phyloP scores from a whole-genome alignment of 176 grass and related monocot genomes.

The Aegilops longissima region DNA sequence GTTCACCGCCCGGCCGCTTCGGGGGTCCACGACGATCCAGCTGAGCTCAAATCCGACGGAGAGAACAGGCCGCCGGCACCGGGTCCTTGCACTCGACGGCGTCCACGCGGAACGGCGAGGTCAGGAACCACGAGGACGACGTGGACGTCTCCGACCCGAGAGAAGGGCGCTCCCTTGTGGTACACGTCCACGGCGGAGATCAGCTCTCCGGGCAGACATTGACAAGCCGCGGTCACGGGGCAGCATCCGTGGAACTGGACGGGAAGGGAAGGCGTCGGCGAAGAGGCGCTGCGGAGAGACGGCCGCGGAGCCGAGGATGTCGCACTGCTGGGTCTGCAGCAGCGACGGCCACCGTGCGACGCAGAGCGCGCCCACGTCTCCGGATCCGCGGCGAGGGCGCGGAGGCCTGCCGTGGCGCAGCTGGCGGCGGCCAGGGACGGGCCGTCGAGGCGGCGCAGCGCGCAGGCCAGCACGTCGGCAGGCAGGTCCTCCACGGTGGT shows the following conservation, averaged over 20 bases:
- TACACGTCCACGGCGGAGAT: conserved; percentile 57
- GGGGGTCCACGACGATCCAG: conserved; percentile 47
- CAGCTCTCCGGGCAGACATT: conserved; percentile 20
- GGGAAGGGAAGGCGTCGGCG: conserved; percentile 18
- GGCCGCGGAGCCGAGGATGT: conserved; percentile 24
- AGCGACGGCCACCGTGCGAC: background rate
- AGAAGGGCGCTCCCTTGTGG: conserved; percentile 28
- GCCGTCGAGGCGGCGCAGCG: background rate
- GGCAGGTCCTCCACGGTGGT: background rate
- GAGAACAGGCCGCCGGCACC: background rate
- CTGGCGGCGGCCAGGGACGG: background rate
- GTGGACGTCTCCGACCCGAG: conserved; percentile 39
- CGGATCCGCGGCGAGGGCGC: conserved; percentile 37
- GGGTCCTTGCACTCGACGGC: conserved; percentile 5
- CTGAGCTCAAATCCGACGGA: conserved; percentile 47
- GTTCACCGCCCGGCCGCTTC: background rate
- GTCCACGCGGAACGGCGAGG: conserved; percentile 58
- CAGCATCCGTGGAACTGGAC: background rate
- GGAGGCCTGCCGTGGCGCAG: conserved; percentile 41
- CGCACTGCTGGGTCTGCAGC: conserved; percentile 14
- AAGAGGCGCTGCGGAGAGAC: conserved; percentile 46
- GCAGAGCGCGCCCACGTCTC: conserved; percentile 36
- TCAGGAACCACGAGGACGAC: conserved; percentile 50
- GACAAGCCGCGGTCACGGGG: background rate
- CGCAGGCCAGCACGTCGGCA: background rate